Conservation (phyloP, 257 asterid genomes). For the Solanum ossicruentum region DNA sequence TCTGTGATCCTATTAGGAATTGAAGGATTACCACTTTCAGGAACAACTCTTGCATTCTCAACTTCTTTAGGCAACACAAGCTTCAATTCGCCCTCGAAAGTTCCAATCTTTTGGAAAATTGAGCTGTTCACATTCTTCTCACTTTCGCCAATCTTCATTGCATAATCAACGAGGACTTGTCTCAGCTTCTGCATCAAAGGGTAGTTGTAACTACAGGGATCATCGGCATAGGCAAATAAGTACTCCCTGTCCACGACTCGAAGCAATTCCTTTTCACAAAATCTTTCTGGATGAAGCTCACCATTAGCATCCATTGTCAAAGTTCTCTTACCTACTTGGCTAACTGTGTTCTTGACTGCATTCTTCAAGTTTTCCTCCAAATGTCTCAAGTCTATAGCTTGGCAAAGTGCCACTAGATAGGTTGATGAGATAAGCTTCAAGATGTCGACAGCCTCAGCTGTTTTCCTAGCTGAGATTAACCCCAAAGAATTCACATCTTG, state of each 20-base stretch:
- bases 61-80: slow-evolving; percentile 31
- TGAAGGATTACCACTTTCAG: slow-evolving; percentile 53
- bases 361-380: slow-evolving; percentile 32
- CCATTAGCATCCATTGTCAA: slow-evolving; percentile 27
- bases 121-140: slow-evolving; percentile 27
- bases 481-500: slow-evolving; percentile 46
- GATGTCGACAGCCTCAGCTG: slow-evolving; percentile 31
- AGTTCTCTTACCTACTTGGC: slow-evolving; percentile 34
- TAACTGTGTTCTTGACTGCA: slow-evolving; percentile 29
- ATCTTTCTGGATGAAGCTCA: slow-evolving; percentile 39
- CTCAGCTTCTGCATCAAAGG: slow-evolving; percentile 34
- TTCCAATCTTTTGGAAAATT: slow-evolving; percentile 31
- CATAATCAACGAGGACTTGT: slow-evolving; percentile 36
- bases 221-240: slow-evolving; percentile 27
- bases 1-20: slow-evolving; percentile 43
- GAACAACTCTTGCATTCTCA: slow-evolving; percentile 33
- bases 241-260: slow-evolving; percentile 30
- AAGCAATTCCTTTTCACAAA: slow-evolving; percentile 35
- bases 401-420: slow-evolving; percentile 31
- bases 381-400: slow-evolving; percentile 30
- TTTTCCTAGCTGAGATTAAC: slow-evolving; percentile 33
- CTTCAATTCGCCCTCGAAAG: slow-evolving; percentile 31
- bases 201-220: slow-evolving; percentile 28
- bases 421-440: slow-evolving; percentile 37
- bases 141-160: slow-evolving; percentile 22